Evolutionary conservation across 2,329 filamentous ascomycete species (phyloP).

Genomic region (Penicillium capsulatum): DNA sequence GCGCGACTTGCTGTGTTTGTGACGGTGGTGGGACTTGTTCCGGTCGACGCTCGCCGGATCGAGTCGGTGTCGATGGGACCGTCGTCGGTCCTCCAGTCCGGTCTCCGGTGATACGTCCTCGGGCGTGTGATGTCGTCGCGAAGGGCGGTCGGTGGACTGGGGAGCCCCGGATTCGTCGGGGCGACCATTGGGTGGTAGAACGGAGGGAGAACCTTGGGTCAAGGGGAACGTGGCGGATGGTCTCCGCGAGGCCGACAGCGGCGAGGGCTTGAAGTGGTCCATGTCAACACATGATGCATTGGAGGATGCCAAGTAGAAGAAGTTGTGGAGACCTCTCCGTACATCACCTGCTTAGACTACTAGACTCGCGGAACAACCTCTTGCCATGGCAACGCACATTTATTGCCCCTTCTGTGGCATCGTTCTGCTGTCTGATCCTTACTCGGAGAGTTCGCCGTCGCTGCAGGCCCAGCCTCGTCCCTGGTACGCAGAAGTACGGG

Average conservation of each 20-base stretch:
- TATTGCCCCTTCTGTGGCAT: no score
- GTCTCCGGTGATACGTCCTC: conserved; percentile 3
- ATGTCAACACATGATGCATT: conserved; percentile 10
- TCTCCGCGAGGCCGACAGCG: conserved; percentile 16
- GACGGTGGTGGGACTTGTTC: conserved; percentile 19
- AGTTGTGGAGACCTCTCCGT: no score
- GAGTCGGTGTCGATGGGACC: conserved; percentile 4
- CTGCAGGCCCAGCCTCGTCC: no score
- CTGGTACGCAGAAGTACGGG: no score
- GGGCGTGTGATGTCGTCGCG: conserved; percentile 1
- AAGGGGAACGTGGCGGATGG: conserved; percentile 20
- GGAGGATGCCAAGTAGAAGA: not conserved
- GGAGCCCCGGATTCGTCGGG: conserved; percentile 13
- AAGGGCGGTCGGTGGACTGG: conserved; percentile 12
- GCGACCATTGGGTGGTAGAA: conserved; percentile 18
- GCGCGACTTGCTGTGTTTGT: conserved; percentile 31
- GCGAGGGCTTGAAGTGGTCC: conserved; percentile 14
- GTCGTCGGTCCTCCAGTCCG: no score
- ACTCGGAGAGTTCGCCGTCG: no score
- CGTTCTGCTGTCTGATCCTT: no score
- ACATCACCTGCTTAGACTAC: no score
- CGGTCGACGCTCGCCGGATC: conserved; percentile 14
- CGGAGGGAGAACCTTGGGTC: conserved; percentile 24
- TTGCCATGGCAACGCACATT: no score
- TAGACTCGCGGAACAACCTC: no score